Percentiles rank a stretch among this genome's conserved stretches.
Evolutionary conservation across 2,329 filamentous ascomycete species (phyloP).

Genomic region (Tolypocladium album): DNA sequence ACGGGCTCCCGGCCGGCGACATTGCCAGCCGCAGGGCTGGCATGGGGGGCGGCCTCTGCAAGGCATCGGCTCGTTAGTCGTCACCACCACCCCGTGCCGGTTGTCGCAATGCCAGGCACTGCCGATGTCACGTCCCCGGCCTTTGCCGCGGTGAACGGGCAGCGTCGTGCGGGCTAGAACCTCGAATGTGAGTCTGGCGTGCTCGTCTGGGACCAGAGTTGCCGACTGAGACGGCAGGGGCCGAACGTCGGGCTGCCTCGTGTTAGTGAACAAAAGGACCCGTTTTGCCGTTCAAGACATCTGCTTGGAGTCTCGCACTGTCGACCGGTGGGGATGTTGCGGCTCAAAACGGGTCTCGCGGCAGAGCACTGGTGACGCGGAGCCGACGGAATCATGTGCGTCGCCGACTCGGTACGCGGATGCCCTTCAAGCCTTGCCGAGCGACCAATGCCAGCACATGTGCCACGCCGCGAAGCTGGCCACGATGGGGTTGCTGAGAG

Average conservation of each 20-base stretch:
- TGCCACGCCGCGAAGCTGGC: not conserved
- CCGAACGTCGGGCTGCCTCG: not conserved
- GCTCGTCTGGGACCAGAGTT: not conserved
- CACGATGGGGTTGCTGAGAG: not conserved
- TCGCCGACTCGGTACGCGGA: not conserved
- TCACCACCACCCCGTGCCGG: not conserved
- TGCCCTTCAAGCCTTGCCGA: not conserved
- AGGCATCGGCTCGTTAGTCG: not conserved
- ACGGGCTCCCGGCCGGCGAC: not conserved
- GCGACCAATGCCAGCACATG: not conserved
- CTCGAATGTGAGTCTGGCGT: not conserved
- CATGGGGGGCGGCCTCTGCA: not conserved
- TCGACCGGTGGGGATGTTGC: too few relatives aligned
- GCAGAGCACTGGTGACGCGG: not conserved
- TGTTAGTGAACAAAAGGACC: not conserved
- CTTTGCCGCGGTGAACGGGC: not conserved
- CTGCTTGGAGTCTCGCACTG: not conserved
- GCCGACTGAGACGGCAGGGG: not conserved
- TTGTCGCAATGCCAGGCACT: not conserved
- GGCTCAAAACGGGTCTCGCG: too few relatives aligned
- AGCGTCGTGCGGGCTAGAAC: not conserved
- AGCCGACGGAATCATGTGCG: not conserved
- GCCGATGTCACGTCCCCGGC: not conserved
- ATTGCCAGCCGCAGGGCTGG: not conserved
- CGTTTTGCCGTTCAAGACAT: not conserved